Percentiles rank a stretch among this genome's conserved stretches.
phyloP scores from a whole-genome alignment of 1,139 yeast species.

The Casaregolazyma lundiana region DNA sequence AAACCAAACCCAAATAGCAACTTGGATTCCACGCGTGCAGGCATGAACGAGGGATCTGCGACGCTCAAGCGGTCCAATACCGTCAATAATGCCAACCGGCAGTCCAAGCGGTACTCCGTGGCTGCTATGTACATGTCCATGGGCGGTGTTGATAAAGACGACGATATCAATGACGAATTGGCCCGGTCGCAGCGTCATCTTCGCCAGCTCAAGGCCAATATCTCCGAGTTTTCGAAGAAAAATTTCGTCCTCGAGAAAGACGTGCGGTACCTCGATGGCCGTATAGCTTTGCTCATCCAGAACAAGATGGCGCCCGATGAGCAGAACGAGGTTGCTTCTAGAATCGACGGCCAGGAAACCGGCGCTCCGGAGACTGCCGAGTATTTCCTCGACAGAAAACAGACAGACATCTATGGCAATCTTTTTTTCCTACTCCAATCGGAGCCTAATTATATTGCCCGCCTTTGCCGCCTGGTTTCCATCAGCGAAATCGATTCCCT shows the following conservation, averaged over 20 bases:
- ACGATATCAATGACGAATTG: slow-evolving; percentile 37
- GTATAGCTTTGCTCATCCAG: slow-evolving; percentile 40
- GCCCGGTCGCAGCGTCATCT: slow-evolving; percentile 36
- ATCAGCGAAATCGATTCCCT: slow-evolving; percentile 40
- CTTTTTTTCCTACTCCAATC: slow-evolving; percentile 38
- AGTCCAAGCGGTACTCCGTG: slow-evolving; percentile 35
- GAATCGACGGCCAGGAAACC: slow-evolving; percentile 25
- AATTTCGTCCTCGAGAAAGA: slow-evolving; percentile 40
- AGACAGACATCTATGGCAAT: slow-evolving; percentile 35
- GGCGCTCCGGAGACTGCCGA: slow-evolving; percentile 17
- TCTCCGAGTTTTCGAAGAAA: slow-evolving; percentile 37
- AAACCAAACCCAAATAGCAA: not conserved
- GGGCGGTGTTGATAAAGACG: slow-evolving; percentile 37
- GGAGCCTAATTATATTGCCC: slow-evolving; percentile 39
- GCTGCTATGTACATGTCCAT: slow-evolving; percentile 37
- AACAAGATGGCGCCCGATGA: slow-evolving; percentile 39
- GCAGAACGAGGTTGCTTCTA: slow-evolving; percentile 35
- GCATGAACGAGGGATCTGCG: slow-evolving; percentile 4
- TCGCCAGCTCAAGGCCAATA: slow-evolving; percentile 34
- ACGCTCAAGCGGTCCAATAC: slow-evolving; percentile 13
- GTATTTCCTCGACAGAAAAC: slow-evolving; percentile 30
- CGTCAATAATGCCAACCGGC: slow-evolving; percentile 26
- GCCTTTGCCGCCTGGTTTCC: slow-evolving; percentile 35
- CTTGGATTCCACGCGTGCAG: not conserved
- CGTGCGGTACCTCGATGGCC: slow-evolving; percentile 38